These are phyloP conservation scores for Rhizophagus prolifer DNA, from an alignment of 192 early-diverging fungal genomes.

Conservation along the genomic window DNA sequence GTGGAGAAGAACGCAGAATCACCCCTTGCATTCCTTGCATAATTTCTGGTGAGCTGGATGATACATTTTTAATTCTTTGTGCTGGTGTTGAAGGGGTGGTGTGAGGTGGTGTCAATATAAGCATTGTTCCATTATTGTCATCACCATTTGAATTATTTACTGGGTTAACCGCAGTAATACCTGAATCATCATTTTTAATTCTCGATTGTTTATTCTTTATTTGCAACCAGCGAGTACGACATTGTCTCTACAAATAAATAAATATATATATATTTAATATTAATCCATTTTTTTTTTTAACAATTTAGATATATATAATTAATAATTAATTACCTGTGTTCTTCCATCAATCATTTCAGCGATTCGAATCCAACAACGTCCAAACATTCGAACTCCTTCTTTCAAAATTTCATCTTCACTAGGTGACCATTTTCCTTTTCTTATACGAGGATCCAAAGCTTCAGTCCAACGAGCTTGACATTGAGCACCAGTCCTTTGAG, in stretches of 20 bases:
- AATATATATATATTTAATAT: background rate
- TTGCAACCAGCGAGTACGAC: constrained; percentile 62
- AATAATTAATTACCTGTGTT: constrained; percentile 44
- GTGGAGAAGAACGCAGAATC: background rate
- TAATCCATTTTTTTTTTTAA: no score
- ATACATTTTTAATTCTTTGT: constrained; percentile 6
- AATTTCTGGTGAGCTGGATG: background rate
- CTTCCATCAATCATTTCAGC: constrained; percentile 55
- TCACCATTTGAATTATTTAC: background rate
- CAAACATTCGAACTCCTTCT: constrained; percentile 46
- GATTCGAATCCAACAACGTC: constrained; percentile 61
- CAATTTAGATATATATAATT: no score
- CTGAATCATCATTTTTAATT: background rate
- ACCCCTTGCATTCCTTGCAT: background rate
- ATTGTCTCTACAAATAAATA: constrained; percentile 42
- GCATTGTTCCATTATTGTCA: background rate
- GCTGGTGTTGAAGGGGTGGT: constrained; percentile 8
- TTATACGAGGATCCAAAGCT: constrained; percentile 55
- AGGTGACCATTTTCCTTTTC: constrained; percentile 51
- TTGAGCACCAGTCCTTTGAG: constrained; percentile 56
- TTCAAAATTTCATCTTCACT: constrained; percentile 56
- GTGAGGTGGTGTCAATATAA: constrained; percentile 22
- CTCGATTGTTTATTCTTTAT: constrained; percentile 45
- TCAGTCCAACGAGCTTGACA: constrained; percentile 63
- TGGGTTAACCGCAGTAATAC: background rate